Percentiles rank a stretch among this genome's conserved stretches.
Evolutionary conservation across 2,329 filamentous ascomycete species (phyloP).

Genomic region (Bipolaris oryzae): DNA sequence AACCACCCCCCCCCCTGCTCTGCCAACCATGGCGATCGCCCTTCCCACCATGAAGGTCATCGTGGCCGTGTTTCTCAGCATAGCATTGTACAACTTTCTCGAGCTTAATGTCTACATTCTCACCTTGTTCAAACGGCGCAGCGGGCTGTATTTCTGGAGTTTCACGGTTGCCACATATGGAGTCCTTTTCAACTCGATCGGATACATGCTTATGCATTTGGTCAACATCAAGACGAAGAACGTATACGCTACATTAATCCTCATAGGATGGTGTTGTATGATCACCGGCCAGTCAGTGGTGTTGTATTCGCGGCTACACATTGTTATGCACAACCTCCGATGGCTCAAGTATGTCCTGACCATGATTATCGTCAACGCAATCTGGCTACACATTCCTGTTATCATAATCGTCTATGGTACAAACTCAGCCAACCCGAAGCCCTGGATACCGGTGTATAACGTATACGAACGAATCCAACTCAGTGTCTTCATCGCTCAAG

Average conservation of each 20-base stretch:
- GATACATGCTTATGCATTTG: constrained; percentile 52
- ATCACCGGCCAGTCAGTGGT: constrained; percentile 66
- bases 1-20: background rate
- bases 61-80: constrained; percentile 28
- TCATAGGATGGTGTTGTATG: constrained; percentile 65
- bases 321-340: constrained; percentile 59
- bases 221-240: constrained; percentile 35
- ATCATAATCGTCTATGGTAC: constrained; percentile 60
- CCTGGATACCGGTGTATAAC: constrained; percentile 38
- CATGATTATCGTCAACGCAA: constrained; percentile 62
- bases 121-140: constrained; percentile 52
- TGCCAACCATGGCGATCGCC: constrained; percentile 6
- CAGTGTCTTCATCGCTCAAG: constrained; percentile 48
- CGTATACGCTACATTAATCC: constrained; percentile 49
- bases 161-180: constrained; percentile 52
- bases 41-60: constrained; percentile 14
- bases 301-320: constrained; percentile 65
- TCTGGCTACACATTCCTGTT: constrained; percentile 60
- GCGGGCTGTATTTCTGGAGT: constrained; percentile 57
- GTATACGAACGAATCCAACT: constrained; percentile 53
- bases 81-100: constrained; percentile 47
- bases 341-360: constrained; percentile 55
- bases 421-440: constrained; percentile 45
- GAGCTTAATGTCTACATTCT: constrained; percentile 55
- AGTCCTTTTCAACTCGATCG: constrained; percentile 53